Conservation (phyloP, 139 green algal genomes). For the Chlamydomonas incerta region DNA sequence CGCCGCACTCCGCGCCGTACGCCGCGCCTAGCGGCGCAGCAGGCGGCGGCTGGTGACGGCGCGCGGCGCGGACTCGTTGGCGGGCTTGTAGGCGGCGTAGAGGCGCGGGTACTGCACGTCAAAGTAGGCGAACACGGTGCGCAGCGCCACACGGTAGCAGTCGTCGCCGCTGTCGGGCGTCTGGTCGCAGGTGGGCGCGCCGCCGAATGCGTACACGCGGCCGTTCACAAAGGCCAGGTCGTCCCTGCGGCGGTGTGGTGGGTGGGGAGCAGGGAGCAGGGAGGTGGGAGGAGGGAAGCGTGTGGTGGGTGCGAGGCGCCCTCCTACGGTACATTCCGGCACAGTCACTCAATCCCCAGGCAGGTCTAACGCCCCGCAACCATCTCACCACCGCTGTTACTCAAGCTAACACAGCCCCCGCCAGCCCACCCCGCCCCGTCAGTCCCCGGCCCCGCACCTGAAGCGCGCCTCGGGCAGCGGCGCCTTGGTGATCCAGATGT, state of each 20-base stretch:
- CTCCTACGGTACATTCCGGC: too few relatives aligned
- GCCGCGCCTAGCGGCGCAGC: too few relatives aligned
- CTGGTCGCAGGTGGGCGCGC: conserved; percentile 38
- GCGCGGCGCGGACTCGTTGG: background rate
- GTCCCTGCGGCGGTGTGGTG: conserved; percentile 1
- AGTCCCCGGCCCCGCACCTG: conserved; percentile 8
- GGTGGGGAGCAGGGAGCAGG: too few relatives aligned
- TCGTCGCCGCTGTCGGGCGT: background rate
- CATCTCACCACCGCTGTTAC: background rate
- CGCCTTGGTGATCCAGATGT: conserved; percentile 64
- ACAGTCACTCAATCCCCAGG: too few relatives aligned
- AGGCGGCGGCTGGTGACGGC: background rate
- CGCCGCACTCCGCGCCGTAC: too few relatives aligned
- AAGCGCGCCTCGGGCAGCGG: conserved; percentile 63
- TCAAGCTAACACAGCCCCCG: background rate
- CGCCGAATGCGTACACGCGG: conserved; percentile 44
- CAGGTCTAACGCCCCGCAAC: too few relatives aligned
- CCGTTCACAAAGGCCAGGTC: conserved; percentile 46
- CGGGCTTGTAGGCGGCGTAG: conserved; percentile 38
- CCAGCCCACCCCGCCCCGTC: too few relatives aligned
- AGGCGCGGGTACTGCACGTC: conserved; percentile 41
- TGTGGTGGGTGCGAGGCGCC: too few relatives aligned
- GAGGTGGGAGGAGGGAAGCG: too few relatives aligned
- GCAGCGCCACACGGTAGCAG: conserved; percentile 28
- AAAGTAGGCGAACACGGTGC: conserved; percentile 38